A percentile compares a stretch with the other conserved stretches of the same genome.
Conservation (phyloP, 169 alveolate genomes). For the Perkinsus chesapeaki region DNA sequence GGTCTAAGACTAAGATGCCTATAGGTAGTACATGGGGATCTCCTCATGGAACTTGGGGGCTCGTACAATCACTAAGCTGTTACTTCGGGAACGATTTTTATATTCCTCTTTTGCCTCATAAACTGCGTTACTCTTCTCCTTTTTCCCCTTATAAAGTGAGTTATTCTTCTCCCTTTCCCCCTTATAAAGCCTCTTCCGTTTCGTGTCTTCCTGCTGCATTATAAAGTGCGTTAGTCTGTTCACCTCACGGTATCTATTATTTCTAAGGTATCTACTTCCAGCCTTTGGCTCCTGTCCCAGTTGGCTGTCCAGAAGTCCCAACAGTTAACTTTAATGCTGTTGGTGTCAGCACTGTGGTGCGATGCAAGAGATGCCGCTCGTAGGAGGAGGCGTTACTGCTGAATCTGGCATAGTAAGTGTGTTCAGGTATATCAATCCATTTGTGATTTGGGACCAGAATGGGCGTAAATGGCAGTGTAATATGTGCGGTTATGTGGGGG, state of each 20-base stretch:
- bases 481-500: slow-evolving; percentile 86
- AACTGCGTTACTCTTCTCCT: too few relatives aligned
- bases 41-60: background rate
- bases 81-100: too few relatives aligned
- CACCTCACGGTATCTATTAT: background rate
- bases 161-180: too few relatives aligned
- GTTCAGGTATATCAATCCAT: slow-evolving; percentile 84
- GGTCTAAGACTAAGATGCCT: background rate
- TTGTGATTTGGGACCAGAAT: slow-evolving; percentile 82
- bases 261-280: background rate
- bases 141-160: too few relatives aligned
- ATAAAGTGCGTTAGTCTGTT: background rate
- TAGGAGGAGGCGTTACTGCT: background rate
- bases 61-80: too few relatives aligned
- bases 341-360: slow-evolving; percentile 15
- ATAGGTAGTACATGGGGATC: background rate
- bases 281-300: slow-evolving; percentile 8
- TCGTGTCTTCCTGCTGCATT: too few relatives aligned
- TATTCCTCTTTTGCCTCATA: too few relatives aligned
- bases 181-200: too few relatives aligned
- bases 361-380: slow-evolving; percentile 43
- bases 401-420: too few relatives aligned
- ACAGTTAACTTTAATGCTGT: slow-evolving; percentile 13
- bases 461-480: slow-evolving; percentile 95
- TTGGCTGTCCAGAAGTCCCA: slow-evolving; percentile 23